Evolutionary conservation across 352 stramenopile species (phyloP), one percentile per base, ranked within the genome.

Genomic region (Peronospora farinosa): DNA sequence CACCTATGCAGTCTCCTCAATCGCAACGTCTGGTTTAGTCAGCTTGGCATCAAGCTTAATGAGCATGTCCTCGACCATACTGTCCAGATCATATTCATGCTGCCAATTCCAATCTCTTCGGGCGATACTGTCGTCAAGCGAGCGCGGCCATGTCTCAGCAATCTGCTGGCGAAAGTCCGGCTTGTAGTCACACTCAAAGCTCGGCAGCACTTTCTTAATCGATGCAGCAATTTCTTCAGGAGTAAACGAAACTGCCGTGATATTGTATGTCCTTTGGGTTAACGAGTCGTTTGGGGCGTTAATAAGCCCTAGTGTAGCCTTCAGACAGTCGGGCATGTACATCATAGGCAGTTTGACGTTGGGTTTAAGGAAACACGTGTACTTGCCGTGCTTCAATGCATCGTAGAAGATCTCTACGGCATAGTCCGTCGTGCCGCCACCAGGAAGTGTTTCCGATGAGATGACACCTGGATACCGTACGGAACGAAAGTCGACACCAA

Each of bases 331-430:
- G 19, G 84, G 84, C 88, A 97, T 97, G 84, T 97, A 96, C 84
- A 97, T 96, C 87, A 97, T 96, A 21, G 88, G 88, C 67, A 97
- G 57, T 32, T 77, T 74, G 11, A 87, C 82, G 43, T 94, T 67
- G 9, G 70, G 66, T 40, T 72, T 46, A 5, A 97, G 48, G 59
- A 95, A 97, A 48, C 84, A 96, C 48, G 75, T 92, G 74, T 96
- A 97, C 54, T 80, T 84, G 67, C 78, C 74, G 45, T 86, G 61
- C 63, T 86, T 81, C 33, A 96, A 69, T 31, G 88, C 88, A 31
- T 96, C 82, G 60, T 96, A 96, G 53, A 95, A 97, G 65, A 97
- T 96, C 65, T 96, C 86, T 21, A 97, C 87, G 16, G 88, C 88
- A 69, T 96, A 97, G 60, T 97, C 88, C 2, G 80, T 92, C 10